Percentiles rank a stretch among this genome's conserved stretches.
phyloP scores from a whole-genome alignment of 78 protist genomes.

The Isochrysis galbana region DNA sequence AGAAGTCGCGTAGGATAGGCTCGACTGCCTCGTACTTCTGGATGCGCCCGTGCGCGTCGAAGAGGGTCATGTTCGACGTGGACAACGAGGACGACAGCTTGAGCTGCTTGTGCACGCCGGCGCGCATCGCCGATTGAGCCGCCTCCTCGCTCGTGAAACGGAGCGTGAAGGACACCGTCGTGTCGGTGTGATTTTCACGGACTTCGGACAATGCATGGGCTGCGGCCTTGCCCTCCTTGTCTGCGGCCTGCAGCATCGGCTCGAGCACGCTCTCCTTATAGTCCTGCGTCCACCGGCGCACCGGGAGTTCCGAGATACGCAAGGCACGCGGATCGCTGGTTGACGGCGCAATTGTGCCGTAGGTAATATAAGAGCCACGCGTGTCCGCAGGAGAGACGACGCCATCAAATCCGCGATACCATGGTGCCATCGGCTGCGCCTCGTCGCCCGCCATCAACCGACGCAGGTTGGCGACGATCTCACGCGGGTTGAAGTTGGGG shows the following conservation, averaged over 20 bases:
- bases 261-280: slow-evolving; percentile 74
- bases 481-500: slow-evolving; percentile 90
- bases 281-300: slow-evolving; percentile 40
- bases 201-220: slow-evolving; percentile 63
- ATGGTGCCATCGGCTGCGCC: slow-evolving; percentile 77
- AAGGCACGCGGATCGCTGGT: not conserved
- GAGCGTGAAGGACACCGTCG: slow-evolving; percentile 62
- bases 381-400: not conserved
- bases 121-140: slow-evolving; percentile 19
- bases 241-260: not conserved
- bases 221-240: not conserved
- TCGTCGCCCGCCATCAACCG: slow-evolving; percentile 60
- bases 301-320: slow-evolving; percentile 34
- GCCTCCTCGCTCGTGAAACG: not conserved
- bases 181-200: slow-evolving; percentile 87
- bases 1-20: slow-evolving; percentile 83
- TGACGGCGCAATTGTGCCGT: not conserved
- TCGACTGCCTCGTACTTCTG: slow-evolving; percentile 64
- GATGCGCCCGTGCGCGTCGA: slow-evolving; percentile 80
- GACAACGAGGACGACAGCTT: slow-evolving; percentile 59
- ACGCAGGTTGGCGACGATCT: slow-evolving; percentile 71
- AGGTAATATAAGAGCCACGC: not conserved
- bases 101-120: slow-evolving; percentile 64
- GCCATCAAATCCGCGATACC: slow-evolving; percentile 92
- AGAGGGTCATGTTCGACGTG: slow-evolving; percentile 83